Evolutionary conservation across 257 asterid genomes (phyloP).

Genomic region (Coffea canephora): DNA sequence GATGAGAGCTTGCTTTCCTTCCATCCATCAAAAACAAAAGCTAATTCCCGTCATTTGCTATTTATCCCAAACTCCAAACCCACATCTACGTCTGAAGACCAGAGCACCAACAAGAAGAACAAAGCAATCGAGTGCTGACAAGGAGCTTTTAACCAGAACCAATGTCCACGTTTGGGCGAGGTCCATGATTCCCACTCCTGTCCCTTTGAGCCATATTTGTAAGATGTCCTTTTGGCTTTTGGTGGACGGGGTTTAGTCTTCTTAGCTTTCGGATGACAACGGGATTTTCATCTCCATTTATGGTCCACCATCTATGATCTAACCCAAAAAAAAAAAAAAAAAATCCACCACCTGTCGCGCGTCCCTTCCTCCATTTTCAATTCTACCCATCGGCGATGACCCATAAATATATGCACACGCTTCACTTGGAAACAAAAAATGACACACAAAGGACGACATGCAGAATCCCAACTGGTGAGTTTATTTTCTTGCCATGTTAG

Average conservation of each 20-base stretch:
- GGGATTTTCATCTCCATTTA: constrained; percentile 12
- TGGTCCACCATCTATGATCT: constrained; percentile 21
- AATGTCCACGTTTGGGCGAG: neutral
- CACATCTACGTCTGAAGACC: neutral
- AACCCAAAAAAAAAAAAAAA: no score
- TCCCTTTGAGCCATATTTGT: neutral
- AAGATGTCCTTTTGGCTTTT: constrained; percentile 16
- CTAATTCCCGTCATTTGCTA: constrained; percentile 2
- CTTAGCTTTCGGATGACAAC: constrained; percentile 25
- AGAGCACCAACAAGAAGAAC: neutral
- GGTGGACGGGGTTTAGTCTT: constrained; percentile 60
- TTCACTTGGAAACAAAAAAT: no score
- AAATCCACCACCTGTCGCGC: no score
- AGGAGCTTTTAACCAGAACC: neutral
- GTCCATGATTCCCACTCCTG: constrained; percentile 15
- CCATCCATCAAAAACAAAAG: neutral
- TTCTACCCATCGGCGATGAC: no score
- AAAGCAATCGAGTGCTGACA: constrained; percentile 16
- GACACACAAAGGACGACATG: neutral
- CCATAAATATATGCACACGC: no score
- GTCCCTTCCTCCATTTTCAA: no score
- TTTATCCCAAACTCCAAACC: constrained; percentile 12
- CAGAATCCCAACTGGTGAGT: neutral
- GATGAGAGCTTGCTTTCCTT: neutral
- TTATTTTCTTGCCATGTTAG: neutral